These are phyloP conservation scores for Talaromyces atroroseus DNA, from an alignment of 2,329 filamentous ascomycete genomes.

Conservation along the genomic window DNA sequence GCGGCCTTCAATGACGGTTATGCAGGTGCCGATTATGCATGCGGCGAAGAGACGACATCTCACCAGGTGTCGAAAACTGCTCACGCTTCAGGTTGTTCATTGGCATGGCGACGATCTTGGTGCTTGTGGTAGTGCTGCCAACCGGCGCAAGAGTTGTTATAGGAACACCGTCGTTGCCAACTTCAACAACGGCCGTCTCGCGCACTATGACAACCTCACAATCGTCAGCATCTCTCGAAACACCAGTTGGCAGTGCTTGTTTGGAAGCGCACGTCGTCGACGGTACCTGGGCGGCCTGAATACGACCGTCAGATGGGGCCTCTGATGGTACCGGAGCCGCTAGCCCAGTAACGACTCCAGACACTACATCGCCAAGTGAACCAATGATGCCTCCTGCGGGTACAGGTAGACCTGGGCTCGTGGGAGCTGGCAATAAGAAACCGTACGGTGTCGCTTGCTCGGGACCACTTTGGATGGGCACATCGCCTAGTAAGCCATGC, in stretches of 20 bases:
- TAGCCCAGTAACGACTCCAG: background rate
- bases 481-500: constrained; percentile 60
- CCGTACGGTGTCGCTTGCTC: constrained; percentile 28
- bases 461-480: constrained; percentile 45
- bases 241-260: background rate
- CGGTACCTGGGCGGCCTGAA: background rate
- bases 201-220: constrained; percentile 26
- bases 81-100: background rate
- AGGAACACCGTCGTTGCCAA: constrained; percentile 22
- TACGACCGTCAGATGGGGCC: background rate
- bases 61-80: background rate
- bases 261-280: constrained; percentile 18
- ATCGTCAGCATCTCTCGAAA: background rate
- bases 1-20: background rate
- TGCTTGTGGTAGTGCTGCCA: constrained; percentile 13
- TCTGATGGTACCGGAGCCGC: background rate
- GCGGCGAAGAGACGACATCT: background rate
- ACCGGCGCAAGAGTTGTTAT: constrained; percentile 23
- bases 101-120: background rate
- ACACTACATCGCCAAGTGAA: background rate
- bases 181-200: constrained; percentile 24
- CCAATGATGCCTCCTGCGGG: background rate
- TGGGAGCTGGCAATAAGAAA: background rate
- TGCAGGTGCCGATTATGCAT: background rate
- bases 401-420: constrained; percentile 1